Base-by-base conservation (phyloP, 2,329 filamentous ascomycete species). In the Sporothrix brunneoviolacea region DNA sequence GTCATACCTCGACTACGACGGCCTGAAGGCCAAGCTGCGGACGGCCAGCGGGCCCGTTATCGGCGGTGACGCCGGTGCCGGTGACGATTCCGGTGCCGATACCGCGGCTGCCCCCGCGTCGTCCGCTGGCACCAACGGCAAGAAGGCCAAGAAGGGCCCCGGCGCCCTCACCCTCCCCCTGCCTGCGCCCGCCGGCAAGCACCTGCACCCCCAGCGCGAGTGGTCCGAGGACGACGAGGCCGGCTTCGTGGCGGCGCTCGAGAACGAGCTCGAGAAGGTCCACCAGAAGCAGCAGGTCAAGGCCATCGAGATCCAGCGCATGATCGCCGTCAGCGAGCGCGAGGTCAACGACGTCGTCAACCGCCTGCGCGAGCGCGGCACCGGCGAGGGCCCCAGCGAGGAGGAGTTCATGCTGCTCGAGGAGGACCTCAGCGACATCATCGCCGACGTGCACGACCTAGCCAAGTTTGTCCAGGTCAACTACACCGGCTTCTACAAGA, bases 401-500 rank as follows among this genome's bases (percentile, higher is more conserved):
- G 91, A 96, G 58, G 91, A 97, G 65, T 97, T 96, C 62, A 81
- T 94, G 73, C 72, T 95, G 60, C 78, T 97, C 28, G 93, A 98
- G 72, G 88, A 95, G 65, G 90, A 95, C 62, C 71, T 98, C 62
- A 95, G 90, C 70, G 93, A 98, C 67, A 91, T 98, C 63, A 98
- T 98, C 65, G 93, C 93, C 60, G 91, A 98, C 64, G 93, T 98
- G 19, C 91, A 98, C 69, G 93, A 98, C 63, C 77, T 98, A 54
- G 91, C 93, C 67, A 97, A 97, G 71, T 98, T 95, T 66, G 94
- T 95, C 7, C 91, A 96, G 72, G 73, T 98, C 64, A 98, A 98
- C 71, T 98, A 98, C 65, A 97, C 91, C 0, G 93, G 93, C 5
- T 98, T 98, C 67, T 94, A 96, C 74, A 98, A 98, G 76, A 98